These are phyloP conservation scores for Neoboletus subvelutipes DNA, from an alignment of 768 basidiomycete genomes.

Conservation along the genomic window DNA sequence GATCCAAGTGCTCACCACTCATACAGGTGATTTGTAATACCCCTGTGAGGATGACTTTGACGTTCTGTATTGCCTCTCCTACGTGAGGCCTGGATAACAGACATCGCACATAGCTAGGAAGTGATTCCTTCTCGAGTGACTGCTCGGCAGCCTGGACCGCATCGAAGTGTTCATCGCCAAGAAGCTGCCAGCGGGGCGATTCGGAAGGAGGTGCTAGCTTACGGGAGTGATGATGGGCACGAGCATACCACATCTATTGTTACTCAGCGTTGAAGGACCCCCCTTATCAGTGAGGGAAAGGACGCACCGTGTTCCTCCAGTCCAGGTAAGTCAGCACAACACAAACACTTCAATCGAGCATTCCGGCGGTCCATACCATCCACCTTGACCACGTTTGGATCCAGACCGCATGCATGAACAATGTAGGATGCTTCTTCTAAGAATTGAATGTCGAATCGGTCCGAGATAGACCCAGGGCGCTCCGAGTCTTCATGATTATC, in stretches of 20 bases:
- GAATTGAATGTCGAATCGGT: no score
- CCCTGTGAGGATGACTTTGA: no score
- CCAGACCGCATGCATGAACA: no score
- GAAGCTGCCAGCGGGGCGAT: slow-evolving; percentile 1
- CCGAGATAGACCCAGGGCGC: background rate
- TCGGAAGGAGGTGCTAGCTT: no score
- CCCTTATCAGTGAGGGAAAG: background rate
- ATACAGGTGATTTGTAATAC: no score
- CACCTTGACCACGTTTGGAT: no score
- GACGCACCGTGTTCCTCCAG: slow-evolving; percentile 12
- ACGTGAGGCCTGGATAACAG: slow-evolving; percentile 2
- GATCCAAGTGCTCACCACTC: background rate
- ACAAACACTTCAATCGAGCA: no score
- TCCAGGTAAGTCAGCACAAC: background rate
- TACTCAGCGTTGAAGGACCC: no score
- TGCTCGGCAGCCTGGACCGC: background rate
- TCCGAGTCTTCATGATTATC: background rate
- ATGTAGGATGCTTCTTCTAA: no score
- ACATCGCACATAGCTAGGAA: background rate
- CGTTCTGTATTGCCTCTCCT: background rate
- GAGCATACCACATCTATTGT: slow-evolving; percentile 2
- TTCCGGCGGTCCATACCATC: no score
- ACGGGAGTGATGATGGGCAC: no score
- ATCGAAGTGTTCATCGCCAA: background rate
- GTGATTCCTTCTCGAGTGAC: background rate